These are phyloP conservation scores for Domatiomyces catenatus DNA, from an alignment of 2,329 filamentous ascomycete species.

Conservation along the genomic window DNA sequence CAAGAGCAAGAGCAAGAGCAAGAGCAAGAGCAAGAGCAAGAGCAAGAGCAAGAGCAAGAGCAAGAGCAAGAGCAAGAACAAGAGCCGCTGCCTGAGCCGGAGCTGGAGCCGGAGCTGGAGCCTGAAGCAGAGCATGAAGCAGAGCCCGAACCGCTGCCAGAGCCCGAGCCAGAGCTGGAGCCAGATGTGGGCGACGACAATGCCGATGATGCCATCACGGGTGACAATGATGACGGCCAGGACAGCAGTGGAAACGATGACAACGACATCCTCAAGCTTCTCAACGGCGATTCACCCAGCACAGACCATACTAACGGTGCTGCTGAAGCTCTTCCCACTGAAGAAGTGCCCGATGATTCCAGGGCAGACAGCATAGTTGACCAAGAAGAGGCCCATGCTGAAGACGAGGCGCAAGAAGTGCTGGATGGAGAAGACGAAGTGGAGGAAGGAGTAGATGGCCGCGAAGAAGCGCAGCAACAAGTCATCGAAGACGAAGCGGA, in stretches of 20 bases:
- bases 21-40: too few relatives aligned
- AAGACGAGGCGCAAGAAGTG: neutral
- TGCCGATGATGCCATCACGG: slow-evolving; percentile 11
- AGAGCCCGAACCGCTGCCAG: slow-evolving; percentile 13
- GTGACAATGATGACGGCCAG: slow-evolving; percentile 5
- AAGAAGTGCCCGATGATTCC: neutral
- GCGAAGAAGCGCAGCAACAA: neutral
- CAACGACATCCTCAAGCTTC: neutral
- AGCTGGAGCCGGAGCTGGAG: neutral
- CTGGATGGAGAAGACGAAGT: neutral
- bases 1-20: too few relatives aligned
- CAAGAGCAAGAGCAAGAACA: too few relatives aligned
- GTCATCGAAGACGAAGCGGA: neutral
- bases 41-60: too few relatives aligned
- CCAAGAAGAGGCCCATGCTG: neutral
- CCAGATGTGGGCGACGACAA: neutral
- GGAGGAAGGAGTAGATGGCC: neutral
- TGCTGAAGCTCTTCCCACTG: neutral
- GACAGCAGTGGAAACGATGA: neutral
- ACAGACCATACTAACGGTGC: neutral
- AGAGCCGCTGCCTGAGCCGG: neutral
- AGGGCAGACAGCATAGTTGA: neutral
- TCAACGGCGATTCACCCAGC: neutral
- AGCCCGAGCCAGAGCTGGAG: neutral
- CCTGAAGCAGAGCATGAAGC: slow-evolving; percentile 3